Percentiles rank a stretch among this genome's conserved stretches.
These are phyloP conservation scores for Streptanthus diversifolius DNA, from an alignment of 345 rosid species.

Conservation along the genomic window DNA sequence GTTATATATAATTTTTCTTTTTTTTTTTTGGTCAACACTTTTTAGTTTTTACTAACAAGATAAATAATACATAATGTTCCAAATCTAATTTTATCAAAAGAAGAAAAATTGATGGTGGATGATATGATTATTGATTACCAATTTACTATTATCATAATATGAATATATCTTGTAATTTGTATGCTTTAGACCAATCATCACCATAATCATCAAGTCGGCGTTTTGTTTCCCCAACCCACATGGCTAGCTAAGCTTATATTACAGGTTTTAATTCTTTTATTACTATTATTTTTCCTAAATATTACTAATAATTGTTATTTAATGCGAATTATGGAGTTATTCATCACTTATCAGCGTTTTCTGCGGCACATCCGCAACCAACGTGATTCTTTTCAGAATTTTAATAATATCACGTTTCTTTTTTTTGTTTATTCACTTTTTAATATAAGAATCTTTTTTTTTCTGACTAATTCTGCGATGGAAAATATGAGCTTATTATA, in stretches of 20 bases:
- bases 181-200: background rate
- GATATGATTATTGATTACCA: background rate
- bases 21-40: too few species aligned
- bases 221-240: conserved; percentile 28
- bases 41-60: too few species aligned
- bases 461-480: background rate
- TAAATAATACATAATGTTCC: too few species aligned
- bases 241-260: conserved; percentile 8
- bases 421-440: background rate
- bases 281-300: background rate
- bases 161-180: background rate
- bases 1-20: background rate
- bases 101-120: background rate
- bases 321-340: background rate
- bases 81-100: background rate
- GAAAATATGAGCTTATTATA: background rate
- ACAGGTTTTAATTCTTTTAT: background rate
- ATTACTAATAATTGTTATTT: background rate
- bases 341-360: background rate
- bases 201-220: conserved; percentile 20
- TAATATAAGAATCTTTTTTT: background rate
- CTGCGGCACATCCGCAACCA: background rate
- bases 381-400: background rate
- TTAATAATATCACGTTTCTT: background rate
- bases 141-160: background rate